A percentile compares a stretch with the other conserved stretches of the same genome.
These are phyloP conservation scores for Mucor saturninus DNA, from an alignment of 371 early-diverging fungal species.

Conservation along the genomic window DNA sequence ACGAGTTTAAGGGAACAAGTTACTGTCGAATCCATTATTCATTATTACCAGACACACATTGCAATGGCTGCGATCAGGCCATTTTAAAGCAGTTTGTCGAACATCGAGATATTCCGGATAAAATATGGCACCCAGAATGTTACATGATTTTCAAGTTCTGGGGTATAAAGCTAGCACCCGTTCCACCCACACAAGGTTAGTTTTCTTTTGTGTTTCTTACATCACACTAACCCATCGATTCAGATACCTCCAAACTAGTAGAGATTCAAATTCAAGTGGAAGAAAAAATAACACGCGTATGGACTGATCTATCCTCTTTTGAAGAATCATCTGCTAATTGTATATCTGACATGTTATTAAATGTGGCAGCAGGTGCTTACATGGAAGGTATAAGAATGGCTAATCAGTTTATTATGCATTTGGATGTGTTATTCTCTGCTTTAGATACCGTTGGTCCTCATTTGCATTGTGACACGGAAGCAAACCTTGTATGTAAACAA, in stretches of 20 bases:
- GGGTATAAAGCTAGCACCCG: slow-evolving; percentile 69
- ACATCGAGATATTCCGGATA: slow-evolving; percentile 69
- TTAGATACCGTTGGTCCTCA: slow-evolving; percentile 69
- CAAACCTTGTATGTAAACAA: slow-evolving; percentile 44
- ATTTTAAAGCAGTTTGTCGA: slow-evolving; percentile 95
- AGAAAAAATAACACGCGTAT: slow-evolving; percentile 84
- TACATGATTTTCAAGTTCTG: slow-evolving; percentile 92
- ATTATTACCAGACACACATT: slow-evolving; percentile 79
- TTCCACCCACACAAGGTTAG: slow-evolving; percentile 19
- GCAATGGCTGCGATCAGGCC: slow-evolving; percentile 92
- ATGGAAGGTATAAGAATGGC: slow-evolving; percentile 89
- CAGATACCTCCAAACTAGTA: slow-evolving; percentile 34
- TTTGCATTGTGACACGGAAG: slow-evolving; percentile 73
- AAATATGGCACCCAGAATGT: slow-evolving; percentile 97
- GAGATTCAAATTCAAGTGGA: slow-evolving; percentile 58
- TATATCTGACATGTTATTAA: slow-evolving; percentile 94
- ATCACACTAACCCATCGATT: neutral
- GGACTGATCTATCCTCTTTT: slow-evolving; percentile 90
- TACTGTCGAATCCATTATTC: slow-evolving; percentile 95
- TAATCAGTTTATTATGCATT: slow-evolving; percentile 86
- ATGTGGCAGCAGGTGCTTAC: slow-evolving; percentile 86
- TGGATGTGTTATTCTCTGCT: slow-evolving; percentile 87
- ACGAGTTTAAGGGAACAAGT: slow-evolving; percentile 84
- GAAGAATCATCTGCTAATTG: slow-evolving; percentile 96
- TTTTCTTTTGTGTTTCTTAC: neutral